Percentiles rank a stretch among this genome's conserved stretches.
These are phyloP conservation scores for Erigeron philadelphicus DNA, from an alignment of 140 eudicot species.

Conservation along the genomic window DNA sequence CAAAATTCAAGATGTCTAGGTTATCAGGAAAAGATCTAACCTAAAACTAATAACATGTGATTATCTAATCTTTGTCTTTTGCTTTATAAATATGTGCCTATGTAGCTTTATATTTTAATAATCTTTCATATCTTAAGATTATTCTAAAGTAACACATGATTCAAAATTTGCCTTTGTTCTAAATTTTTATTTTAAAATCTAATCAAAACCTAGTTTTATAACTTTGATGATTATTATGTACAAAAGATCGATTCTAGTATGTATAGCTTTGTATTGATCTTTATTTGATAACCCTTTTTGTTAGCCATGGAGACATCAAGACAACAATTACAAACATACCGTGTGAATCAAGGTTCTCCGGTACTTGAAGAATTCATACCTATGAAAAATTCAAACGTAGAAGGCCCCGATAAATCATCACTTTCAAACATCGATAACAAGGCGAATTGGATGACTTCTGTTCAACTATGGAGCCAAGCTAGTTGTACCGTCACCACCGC, in stretches of 20 bases:
- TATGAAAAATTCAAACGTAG: slow-evolving; percentile 38
- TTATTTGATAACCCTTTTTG: slow-evolving; percentile 4
- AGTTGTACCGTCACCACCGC: slow-evolving; percentile 20
- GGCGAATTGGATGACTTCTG: slow-evolving; percentile 92
- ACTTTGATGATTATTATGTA: background rate
- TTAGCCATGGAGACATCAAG: slow-evolving; percentile 92
- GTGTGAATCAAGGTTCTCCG: slow-evolving; percentile 50
- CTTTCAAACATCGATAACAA: slow-evolving; percentile 46
- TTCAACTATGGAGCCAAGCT: slow-evolving; percentile 83
- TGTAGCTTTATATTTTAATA: slow-evolving; percentile 23
- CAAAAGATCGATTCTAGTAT: background rate
- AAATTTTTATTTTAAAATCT: slow-evolving; percentile 13
- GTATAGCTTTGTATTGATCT: background rate
- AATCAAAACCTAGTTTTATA: slow-evolving; percentile 21
- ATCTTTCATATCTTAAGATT: slow-evolving; percentile 24
- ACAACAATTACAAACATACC: slow-evolving; percentile 66
- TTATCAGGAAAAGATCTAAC: slow-evolving; percentile 18
- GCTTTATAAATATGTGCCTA: slow-evolving; percentile 26
- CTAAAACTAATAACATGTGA: slow-evolving; percentile 24
- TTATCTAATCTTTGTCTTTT: slow-evolving; percentile 25
- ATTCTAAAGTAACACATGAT: slow-evolving; percentile 28
- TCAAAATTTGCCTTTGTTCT: slow-evolving; percentile 27
- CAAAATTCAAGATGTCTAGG: background rate
- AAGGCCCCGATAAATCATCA: slow-evolving; percentile 37
- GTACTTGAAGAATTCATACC: slow-evolving; percentile 91